phyloP scores from a whole-genome alignment of 2,329 filamentous ascomycete genomes.

The Biscogniauxia mediterranea region DNA sequence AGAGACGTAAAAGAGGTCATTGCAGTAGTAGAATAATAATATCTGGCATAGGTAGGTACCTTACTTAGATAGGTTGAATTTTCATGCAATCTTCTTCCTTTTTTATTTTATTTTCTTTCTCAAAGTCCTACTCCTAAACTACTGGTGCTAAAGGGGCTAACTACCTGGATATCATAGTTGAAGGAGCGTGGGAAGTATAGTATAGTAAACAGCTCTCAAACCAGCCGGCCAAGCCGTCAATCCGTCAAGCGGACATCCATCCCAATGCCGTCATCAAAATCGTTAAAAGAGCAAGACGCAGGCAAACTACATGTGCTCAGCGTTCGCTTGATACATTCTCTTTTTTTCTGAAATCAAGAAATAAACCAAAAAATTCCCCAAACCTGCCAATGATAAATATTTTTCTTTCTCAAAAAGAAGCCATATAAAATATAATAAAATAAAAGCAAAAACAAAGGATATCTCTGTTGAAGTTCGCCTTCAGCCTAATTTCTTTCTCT shows the following conservation, averaged over 20 bases:
- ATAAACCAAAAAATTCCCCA: too few species aligned
- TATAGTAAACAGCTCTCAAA: background rate
- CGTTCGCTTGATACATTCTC: background rate
- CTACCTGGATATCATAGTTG: background rate
- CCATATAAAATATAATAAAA: background rate
- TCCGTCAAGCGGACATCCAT: background rate
- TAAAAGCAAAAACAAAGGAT: background rate
- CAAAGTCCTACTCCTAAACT: background rate
- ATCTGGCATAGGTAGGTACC: too few species aligned
- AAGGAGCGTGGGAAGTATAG: background rate
- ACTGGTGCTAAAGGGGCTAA: background rate
- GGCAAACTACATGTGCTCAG: background rate
- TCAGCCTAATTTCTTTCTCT: background rate
- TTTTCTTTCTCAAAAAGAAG: background rate
- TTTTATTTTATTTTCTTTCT: background rate
- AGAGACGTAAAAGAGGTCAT: too few species aligned
- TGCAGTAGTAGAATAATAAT: too few species aligned
- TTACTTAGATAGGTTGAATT: background rate
- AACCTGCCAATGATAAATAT: too few species aligned
- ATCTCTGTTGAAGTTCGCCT: background rate
- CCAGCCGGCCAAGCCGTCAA: background rate
- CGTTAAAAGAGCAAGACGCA: background rate
- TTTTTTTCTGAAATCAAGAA: background rate
- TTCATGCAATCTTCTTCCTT: background rate
- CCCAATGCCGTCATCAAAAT: background rate